Base-by-base conservation (phyloP, 371 early-diverging fungal species). In the Mucor indicus region DNA sequence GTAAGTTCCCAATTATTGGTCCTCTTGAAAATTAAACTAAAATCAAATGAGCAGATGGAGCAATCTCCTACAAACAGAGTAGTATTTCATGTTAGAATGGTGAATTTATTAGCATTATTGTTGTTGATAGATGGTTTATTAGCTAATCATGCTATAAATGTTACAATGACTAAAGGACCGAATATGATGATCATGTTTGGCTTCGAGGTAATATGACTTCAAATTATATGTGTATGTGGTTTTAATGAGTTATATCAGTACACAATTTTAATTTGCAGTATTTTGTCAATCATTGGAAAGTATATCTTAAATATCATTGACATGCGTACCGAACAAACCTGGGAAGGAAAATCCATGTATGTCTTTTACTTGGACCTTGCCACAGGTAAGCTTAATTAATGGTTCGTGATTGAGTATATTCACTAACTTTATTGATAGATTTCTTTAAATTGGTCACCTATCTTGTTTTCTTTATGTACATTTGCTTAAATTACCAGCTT, bases 141-240 rank as follows among this genome's bases (percentile, higher is more conserved):
- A 56, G 77, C 92, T 4, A 49, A 55, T 12, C 87, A 88, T 60
- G 80, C 93, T 10, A 75, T 86, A 5, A 64, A 75, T 9, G 68
- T 73, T 30, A 88, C 89, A 8, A 35, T 80, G 20, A 48, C 55
- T 4, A 67, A 75, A 36, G 92, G 89, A 7, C 83, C 93, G 1
- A 84, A 80, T 33, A 93, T 95, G 90, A 88, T 96, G 88, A 85
- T 95, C 24, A 86, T 95, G 64, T 96, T 96, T 83, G 95, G 91
- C 6, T 98, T 96, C 55, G 98, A 94, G 82, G 93, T 90, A 69
- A 29, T 55, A 24, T 5, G 0, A 7, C 10, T 22, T 13, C n/a
- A 10, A 22, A 0, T 29, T 29, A 29, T 12, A 8, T 22, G 9
- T 23, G 24, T 19, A 32, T 46, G 9, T 11, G 10, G 1, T 22